These are phyloP conservation scores for Rhipidocladum racemiflorum DNA, from an alignment of 176 grass and related monocot genomes.

Conservation along the genomic window DNA sequence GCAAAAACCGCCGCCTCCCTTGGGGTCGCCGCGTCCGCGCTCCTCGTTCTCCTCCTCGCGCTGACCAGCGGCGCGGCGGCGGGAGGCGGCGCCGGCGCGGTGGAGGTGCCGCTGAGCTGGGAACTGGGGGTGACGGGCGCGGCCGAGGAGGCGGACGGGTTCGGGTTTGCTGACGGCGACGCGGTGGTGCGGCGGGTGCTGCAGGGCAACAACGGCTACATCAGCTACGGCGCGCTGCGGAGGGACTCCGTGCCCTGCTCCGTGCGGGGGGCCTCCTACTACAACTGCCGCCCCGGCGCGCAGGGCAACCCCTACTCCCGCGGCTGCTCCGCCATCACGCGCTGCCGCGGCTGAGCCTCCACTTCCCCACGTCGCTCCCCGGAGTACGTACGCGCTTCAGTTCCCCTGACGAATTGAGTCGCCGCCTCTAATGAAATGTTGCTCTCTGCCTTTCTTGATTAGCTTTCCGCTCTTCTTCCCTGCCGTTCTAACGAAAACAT, in stretches of 20 bases:
- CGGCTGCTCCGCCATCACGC: slow-evolving; percentile 54
- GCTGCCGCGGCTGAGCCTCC: slow-evolving; percentile 40
- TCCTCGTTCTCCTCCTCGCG: slow-evolving; percentile 1
- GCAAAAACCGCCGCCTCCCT: neutral
- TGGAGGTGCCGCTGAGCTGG: slow-evolving; percentile 12
- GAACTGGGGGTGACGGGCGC: slow-evolving; percentile 31
- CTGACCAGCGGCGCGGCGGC: neutral
- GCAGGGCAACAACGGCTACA: slow-evolving; percentile 23
- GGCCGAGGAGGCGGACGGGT: slow-evolving; percentile 26
- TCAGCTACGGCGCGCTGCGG: slow-evolving; percentile 70
- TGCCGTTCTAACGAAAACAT: neutral
- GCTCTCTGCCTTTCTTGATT: too few relatives aligned
- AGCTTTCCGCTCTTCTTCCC: neutral
- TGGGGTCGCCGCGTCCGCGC: neutral
- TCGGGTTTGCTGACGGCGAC: neutral
- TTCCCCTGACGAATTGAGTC: too few relatives aligned
- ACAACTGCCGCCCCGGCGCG: slow-evolving; percentile 62
- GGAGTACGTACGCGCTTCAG: too few relatives aligned
- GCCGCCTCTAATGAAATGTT: too few relatives aligned
- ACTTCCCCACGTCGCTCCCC: too few relatives aligned
- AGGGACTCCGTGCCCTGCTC: slow-evolving; percentile 59
- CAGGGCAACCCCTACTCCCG: slow-evolving; percentile 61
- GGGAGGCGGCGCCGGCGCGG: neutral
- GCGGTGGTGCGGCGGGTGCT: slow-evolving; percentile 32
- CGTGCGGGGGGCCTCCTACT: slow-evolving; percentile 62